Evolutionary conservation across 2,329 filamentous ascomycete species (phyloP).

Genomic region (Leptoxyphium fumago): DNA sequence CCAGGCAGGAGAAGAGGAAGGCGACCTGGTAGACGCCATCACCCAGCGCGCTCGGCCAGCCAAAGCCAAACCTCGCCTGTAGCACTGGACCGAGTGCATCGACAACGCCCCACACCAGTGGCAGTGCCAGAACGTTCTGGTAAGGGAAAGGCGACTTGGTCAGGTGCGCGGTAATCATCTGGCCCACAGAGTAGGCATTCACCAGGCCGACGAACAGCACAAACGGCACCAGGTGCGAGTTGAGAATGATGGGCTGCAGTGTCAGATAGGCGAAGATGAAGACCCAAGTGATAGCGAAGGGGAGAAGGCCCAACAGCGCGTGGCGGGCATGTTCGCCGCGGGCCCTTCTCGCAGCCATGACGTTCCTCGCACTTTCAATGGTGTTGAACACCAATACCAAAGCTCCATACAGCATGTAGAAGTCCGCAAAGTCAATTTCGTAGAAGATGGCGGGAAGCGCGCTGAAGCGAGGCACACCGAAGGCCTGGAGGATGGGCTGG

Average conservation of each 20-base stretch:
- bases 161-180: conserved; percentile 90
- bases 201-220: conserved; percentile 74
- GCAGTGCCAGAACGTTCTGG: conserved; percentile 69
- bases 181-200: conserved; percentile 88
- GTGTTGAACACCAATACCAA: conserved; percentile 78
- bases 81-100: conserved; percentile 66
- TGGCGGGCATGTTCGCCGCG: conserved; percentile 57
- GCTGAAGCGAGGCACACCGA: conserved; percentile 50
- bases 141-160: conserved; percentile 81
- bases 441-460: conserved; percentile 60
- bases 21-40: conserved; percentile 67
- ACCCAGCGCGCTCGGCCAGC: conserved; percentile 65
- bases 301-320: conserved; percentile 68
- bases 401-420: conserved; percentile 79
- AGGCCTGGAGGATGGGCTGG: conserved; percentile 56
- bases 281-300: conserved; percentile 65
- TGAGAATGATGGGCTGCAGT: conserved; percentile 70
- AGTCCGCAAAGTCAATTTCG: conserved; percentile 73
- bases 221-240: conserved; percentile 77
- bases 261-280: conserved; percentile 66
- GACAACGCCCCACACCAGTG: conserved; percentile 61
- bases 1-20: conserved; percentile 79
- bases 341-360: conserved; percentile 63
- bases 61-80: conserved; percentile 32
- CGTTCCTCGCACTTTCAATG: conserved; percentile 61